phyloP scores from a whole-genome alignment of 78 protist species.

The Dictyostelium purpureum region DNA sequence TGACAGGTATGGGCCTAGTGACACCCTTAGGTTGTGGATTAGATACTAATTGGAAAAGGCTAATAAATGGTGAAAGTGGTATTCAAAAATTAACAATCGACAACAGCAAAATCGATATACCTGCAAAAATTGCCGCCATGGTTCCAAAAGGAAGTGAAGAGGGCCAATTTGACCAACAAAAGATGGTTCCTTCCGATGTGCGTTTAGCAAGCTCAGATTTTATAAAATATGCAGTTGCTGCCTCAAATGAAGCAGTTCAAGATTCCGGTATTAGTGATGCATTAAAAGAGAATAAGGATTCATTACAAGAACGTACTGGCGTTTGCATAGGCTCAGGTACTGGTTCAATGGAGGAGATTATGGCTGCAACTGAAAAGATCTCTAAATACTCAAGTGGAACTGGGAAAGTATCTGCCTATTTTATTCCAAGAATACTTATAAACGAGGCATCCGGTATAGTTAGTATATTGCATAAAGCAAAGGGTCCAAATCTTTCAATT shows the following conservation, averaged over 20 bases:
- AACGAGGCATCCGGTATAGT: slow-evolving; percentile 94
- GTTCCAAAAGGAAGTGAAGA: slow-evolving; percentile 46
- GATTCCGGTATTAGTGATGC: slow-evolving; percentile 52
- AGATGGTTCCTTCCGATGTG: background rate
- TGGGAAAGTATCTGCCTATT: slow-evolving; percentile 88
- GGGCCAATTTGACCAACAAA: background rate
- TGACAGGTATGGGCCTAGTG: slow-evolving; percentile 95
- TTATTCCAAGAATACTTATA: slow-evolving; percentile 92
- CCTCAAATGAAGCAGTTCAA: slow-evolving; percentile 87
- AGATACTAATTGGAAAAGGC: slow-evolving; percentile 66
- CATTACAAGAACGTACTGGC: slow-evolving; percentile 51
- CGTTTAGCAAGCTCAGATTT: slow-evolving; percentile 64
- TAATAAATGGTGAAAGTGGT: slow-evolving; percentile 70
- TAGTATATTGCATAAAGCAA: slow-evolving; percentile 51
- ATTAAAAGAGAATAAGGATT: background rate
- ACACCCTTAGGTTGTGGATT: slow-evolving; percentile 94
- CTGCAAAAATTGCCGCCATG: slow-evolving; percentile 32
- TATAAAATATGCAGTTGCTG: slow-evolving; percentile 86
- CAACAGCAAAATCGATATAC: background rate
- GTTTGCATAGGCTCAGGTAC: slow-evolving; percentile 93
- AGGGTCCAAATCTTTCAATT: slow-evolving; percentile 93
- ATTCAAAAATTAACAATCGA: background rate
- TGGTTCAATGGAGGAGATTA: slow-evolving; percentile 86
- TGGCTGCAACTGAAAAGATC: slow-evolving; percentile 24
- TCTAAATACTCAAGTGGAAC: background rate